Evolutionary conservation across 2,329 filamentous ascomycete genomes (phyloP), one percentile per base, ranked within the genome.

Genomic region (Furcasterigmium sp.): DNA sequence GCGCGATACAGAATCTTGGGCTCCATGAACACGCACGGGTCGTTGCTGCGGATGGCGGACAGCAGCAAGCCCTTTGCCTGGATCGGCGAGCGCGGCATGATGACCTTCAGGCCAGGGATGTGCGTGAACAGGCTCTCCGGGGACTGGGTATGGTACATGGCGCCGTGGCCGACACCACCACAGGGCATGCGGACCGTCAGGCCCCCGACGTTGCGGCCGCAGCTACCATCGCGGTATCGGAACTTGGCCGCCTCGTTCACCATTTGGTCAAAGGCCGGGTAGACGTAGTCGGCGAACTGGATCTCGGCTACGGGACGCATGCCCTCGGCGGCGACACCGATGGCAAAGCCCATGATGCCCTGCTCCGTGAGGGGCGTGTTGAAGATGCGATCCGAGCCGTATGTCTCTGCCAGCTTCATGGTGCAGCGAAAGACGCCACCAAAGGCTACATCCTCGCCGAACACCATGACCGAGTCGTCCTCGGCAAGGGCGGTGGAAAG

Each of bases 371-470:
- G 67, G 1, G 93, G 93, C 15, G 91, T 97, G 65, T 98, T 97
- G 74, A 98, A 98, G 26, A 98, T 91, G 45, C 93, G 77, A 45
- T 93, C 86, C 3, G 80, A 76, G 8, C 93, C 93, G 61, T 93
- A 95, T 44, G 88, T 88, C 49, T 90, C 86, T 25, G 89, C 82
- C 14, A 98, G 75, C 54, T 91, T 88, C 82, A 93, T 91, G 25
- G 88, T 91, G 66, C 90, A 96, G 44, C 93, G 80, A 59, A 98
- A 98, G 14, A 98, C 93, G 42, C 93, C 93, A 34, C 93, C 93
- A 51, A 98, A 98, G 13, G 93, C 88, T 8, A 98, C 90, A 60
- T 98, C 93, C 65, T 98, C 93, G 34, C 93, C 93, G 56, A 98
- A 98, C 9, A 98, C 76, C 44, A 97, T 70, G 18, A 95, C 89